Evolutionary conservation across 495 filamentous ascomycete species (phyloP).

Genomic region (Penicillium cinerascens): DNA sequence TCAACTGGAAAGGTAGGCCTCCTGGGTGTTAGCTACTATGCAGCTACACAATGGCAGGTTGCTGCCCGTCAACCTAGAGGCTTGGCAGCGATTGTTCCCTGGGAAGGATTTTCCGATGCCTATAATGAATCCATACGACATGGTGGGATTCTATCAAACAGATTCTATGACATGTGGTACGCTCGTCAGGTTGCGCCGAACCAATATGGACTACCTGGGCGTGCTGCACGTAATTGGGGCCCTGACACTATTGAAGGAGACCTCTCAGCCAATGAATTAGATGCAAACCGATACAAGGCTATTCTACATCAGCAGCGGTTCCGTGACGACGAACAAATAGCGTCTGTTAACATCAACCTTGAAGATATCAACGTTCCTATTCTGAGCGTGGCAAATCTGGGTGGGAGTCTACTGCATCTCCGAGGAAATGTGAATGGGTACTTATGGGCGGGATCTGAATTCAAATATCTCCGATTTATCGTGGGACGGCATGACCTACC

Average conservation of each 20-base stretch:
- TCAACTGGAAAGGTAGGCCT: conserved; percentile 54
- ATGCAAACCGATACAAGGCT: conserved; percentile 25
- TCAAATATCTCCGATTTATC: conserved; percentile 53
- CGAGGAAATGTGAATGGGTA: conserved; percentile 63
- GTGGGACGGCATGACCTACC: conserved; percentile 61
- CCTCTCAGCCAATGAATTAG: conserved; percentile 42
- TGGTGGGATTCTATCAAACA: conserved; percentile 57
- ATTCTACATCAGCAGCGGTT: not conserved
- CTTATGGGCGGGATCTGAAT: conserved; percentile 49
- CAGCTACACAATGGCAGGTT: conserved; percentile 23
- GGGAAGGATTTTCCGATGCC: conserved; percentile 57
- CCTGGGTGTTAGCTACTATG: conserved; percentile 56
- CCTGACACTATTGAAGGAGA: conserved; percentile 57
- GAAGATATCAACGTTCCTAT: conserved; percentile 58
- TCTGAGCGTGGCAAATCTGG: conserved; percentile 61
- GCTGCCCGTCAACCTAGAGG: conserved; percentile 48
- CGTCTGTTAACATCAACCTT: conserved; percentile 35
- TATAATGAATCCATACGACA: conserved; percentile 55
- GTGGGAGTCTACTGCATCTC: conserved; percentile 57
- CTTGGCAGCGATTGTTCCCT: conserved; percentile 49
- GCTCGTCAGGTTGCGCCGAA: conserved; percentile 50
- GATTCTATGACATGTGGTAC: conserved; percentile 57
- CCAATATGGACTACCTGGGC: conserved; percentile 50
- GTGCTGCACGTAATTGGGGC: conserved; percentile 10
- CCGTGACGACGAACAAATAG: not conserved